Evolutionary conservation across 345 rosid genomes (phyloP), one percentile per base, ranked within the genome.

Genomic region (Eucalyptus marginata): DNA sequence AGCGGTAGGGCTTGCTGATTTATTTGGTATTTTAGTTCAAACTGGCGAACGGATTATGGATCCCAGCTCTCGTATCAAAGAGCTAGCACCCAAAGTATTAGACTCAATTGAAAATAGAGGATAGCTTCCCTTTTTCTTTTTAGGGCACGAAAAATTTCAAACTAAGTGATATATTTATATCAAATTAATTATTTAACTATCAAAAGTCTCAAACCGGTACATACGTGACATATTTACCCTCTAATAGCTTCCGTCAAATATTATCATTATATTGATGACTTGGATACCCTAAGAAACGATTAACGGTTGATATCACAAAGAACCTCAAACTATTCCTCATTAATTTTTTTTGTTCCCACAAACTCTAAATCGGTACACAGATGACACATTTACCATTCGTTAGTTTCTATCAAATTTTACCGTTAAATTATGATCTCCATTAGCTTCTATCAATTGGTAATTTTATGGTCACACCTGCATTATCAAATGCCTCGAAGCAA

Each of bases 311-410:
- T 52, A 7, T 1, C 24, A 18, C 1, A 0, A 52, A 52, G 0
- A 52, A 52, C 0, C 24, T 0, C 58, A 56, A 56, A 9, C 0
- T 24, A 56, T 24, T 0, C 27, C 0, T 22, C 1, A 56, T 24
- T 56, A 9, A 56, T 2, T 22, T 52, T 52, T 56, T 56, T 8
- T 0, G 1, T 56, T 1, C 4, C 4, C 27, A 54, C 10, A 56
- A 22, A 0, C 12, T 2, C 25, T 0, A 56, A 54, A 9, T 0
- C 0, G 3, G 27, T 9, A 0, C 12, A 56, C 0, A 0, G 0
- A 3, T 9, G 3, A 56, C 13, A 24, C 27, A 24, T 24, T 0
- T 56, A 9, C 62, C 0, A 3, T 56, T 56, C 0, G 27, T 56
- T 56, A 24, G 62, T 0, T 56, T 56, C 12, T 3, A 0, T 56